These are phyloP conservation scores for Fonsecaea multimorphosa DNA, from an alignment of 2,329 filamentous ascomycete species.

Conservation along the genomic window DNA sequence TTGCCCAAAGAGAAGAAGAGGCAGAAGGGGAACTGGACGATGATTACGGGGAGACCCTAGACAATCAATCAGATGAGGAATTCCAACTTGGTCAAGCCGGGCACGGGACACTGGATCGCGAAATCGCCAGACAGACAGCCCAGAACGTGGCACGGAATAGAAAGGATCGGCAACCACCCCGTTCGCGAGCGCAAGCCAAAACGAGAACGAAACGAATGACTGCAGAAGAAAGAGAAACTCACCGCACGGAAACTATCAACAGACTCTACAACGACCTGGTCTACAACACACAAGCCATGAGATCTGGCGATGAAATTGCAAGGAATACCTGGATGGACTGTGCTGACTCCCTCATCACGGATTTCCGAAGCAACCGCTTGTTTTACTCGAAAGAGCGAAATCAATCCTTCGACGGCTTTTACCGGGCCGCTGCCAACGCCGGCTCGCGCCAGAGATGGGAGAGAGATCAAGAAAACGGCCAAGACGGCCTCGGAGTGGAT, in stretches of 20 bases:
- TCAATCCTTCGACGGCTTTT: slow-evolving; percentile 58
- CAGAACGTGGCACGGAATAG: slow-evolving; percentile 7
- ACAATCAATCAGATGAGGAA: slow-evolving; percentile 10
- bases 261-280: slow-evolving; percentile 55
- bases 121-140: background rate
- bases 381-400: slow-evolving; percentile 63
- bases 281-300: slow-evolving; percentile 56
- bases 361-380: slow-evolving; percentile 64
- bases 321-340: slow-evolving; percentile 65
- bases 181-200: slow-evolving; percentile 25
- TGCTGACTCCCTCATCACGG: slow-evolving; percentile 63
- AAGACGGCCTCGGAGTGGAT: slow-evolving; percentile 10
- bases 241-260: slow-evolving; percentile 51
- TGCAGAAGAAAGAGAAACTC: slow-evolving; percentile 44
- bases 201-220: slow-evolving; percentile 38
- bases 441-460: slow-evolving; percentile 39
- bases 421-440: slow-evolving; percentile 47
- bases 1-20: slow-evolving; percentile 26
- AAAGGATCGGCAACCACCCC: slow-evolving; percentile 17
- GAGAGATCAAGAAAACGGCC: slow-evolving; percentile 9
- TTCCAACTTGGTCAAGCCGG: background rate
- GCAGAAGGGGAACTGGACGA: slow-evolving; percentile 42
- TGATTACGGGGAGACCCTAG: slow-evolving; percentile 33
- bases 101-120: background rate
- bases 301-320: slow-evolving; percentile 57